A percentile compares a stretch with the other conserved stretches of the same genome.
phyloP scores from a whole-genome alignment of 257 asterid genomes.

The Solanum chiquidenum region DNA sequence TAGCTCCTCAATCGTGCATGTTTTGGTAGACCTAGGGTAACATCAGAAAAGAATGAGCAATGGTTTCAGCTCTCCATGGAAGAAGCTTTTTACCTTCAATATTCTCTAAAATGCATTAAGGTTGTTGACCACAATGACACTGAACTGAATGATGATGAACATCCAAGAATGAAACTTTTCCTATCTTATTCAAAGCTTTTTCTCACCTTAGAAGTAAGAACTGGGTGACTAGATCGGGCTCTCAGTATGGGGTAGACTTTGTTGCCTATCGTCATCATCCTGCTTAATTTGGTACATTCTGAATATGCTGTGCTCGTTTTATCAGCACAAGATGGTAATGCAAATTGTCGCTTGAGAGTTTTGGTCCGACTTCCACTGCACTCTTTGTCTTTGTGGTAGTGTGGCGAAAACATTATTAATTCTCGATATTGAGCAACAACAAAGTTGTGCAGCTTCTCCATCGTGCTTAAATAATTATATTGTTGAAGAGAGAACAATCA shows the following conservation, averaged over 20 bases:
- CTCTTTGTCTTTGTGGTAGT: slow-evolving; percentile 70
- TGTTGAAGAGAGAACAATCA: slow-evolving; percentile 52
- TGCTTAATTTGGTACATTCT: slow-evolving; percentile 66
- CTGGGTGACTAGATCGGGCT: slow-evolving; percentile 66
- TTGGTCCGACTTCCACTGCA: slow-evolving; percentile 77
- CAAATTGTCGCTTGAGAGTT: slow-evolving; percentile 46
- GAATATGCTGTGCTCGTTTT: slow-evolving; percentile 66
- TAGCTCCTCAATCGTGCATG: slow-evolving; percentile 51
- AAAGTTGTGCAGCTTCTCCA: neutral
- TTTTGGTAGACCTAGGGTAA: slow-evolving; percentile 43
- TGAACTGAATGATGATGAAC: slow-evolving; percentile 23
- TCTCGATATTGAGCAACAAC: slow-evolving; percentile 23
- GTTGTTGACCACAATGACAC: slow-evolving; percentile 26
- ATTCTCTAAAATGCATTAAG: slow-evolving; percentile 43
- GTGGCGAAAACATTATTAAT: slow-evolving; percentile 69
- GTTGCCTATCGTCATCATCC: slow-evolving; percentile 85
- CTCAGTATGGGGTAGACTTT: slow-evolving; percentile 69
- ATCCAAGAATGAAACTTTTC: slow-evolving; percentile 27
- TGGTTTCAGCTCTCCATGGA: slow-evolving; percentile 57
- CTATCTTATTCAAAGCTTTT: slow-evolving; percentile 37
- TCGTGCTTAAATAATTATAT: slow-evolving; percentile 23
- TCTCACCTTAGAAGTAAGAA: slow-evolving; percentile 66
- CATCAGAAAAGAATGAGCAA: slow-evolving; percentile 47
- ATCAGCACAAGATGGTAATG: slow-evolving; percentile 9
- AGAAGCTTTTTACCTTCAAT: slow-evolving; percentile 56